phyloP scores from a whole-genome alignment of 192 early-diverging fungal species.

The Mortierella alpina region DNA sequence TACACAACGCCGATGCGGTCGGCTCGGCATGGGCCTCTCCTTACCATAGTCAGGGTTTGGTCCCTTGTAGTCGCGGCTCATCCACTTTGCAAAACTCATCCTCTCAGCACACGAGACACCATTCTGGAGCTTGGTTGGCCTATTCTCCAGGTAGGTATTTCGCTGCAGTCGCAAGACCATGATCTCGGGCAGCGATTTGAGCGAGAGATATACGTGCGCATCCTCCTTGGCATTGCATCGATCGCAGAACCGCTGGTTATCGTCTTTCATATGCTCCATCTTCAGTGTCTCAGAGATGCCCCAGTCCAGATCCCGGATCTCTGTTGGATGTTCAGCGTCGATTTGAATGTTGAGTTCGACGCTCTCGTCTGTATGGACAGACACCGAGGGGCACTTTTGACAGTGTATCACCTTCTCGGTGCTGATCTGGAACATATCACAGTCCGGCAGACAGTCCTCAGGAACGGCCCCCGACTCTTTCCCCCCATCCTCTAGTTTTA shows the following conservation, averaged over 20 bases:
- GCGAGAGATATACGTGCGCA: constrained; percentile 34
- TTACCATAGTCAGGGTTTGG: constrained; percentile 24
- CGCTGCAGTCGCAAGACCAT: constrained; percentile 48
- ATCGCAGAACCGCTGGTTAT: constrained; percentile 47
- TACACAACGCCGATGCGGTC: too few species aligned
- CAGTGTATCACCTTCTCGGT: constrained; percentile 35
- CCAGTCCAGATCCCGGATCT: constrained; percentile 48
- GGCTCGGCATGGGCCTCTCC: not conserved
- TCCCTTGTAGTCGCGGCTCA: constrained; percentile 20
- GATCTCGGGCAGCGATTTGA: constrained; percentile 36
- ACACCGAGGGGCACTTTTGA: constrained; percentile 24
- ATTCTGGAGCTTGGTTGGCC: constrained; percentile 43
- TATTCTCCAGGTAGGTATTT: constrained; percentile 31
- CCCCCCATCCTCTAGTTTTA: not conserved
- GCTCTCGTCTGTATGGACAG: constrained; percentile 10
- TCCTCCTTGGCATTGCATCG: constrained; percentile 37
- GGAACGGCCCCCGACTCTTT: not conserved
- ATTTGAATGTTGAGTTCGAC: constrained; percentile 46
- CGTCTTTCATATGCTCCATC: constrained; percentile 45
- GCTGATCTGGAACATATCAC: constrained; percentile 32
- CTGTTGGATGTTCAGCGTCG: constrained; percentile 24
- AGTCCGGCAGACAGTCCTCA: constrained; percentile 29
- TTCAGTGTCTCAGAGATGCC: constrained; percentile 44
- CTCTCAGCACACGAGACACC: constrained; percentile 33
- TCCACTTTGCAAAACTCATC: constrained; percentile 36